phyloP scores from a whole-genome alignment of 2,329 filamentous ascomycete genomes.

The Mycosphaerella sp. region DNA sequence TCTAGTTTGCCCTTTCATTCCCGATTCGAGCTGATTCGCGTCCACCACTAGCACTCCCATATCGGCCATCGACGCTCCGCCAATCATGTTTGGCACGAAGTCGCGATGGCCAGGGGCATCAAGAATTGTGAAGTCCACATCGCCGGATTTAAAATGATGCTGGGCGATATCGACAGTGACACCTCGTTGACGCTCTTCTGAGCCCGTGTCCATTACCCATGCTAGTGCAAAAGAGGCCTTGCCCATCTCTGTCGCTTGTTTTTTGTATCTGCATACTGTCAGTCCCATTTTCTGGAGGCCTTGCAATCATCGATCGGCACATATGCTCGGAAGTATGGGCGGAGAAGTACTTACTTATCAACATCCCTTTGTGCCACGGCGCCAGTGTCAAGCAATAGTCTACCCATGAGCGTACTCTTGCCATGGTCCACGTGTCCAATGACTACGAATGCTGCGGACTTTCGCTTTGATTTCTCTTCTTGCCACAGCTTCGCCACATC shows the following conservation, averaged over 20 bases:
- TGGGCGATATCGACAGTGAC: constrained; percentile 97
- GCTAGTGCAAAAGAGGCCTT: constrained; percentile 95
- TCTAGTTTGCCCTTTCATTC: constrained; percentile 85
- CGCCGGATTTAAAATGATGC: constrained; percentile 86
- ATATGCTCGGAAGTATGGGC: too few relatives aligned
- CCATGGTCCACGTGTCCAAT: constrained; percentile 92
- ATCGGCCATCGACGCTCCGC: constrained; percentile 89
- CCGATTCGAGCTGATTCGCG: constrained; percentile 89
- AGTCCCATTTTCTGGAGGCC: not conserved
- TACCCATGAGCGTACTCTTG: constrained; percentile 95
- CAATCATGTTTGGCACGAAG: constrained; percentile 99
- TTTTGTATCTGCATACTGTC: constrained; percentile 34
- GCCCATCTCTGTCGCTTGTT: constrained; percentile 83
- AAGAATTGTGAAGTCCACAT: constrained; percentile 82
- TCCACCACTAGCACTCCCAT: constrained; percentile 94
- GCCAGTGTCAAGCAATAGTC: constrained; percentile 81
- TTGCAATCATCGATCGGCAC: not conserved
- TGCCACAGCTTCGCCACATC: constrained; percentile 52
- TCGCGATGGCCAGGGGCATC: constrained; percentile 93
- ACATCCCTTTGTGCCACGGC: constrained; percentile 83
- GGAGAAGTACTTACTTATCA: constrained; percentile 51
- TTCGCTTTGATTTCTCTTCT: constrained; percentile 21
- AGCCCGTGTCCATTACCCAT: constrained; percentile 91
- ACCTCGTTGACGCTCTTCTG: constrained; percentile 80
- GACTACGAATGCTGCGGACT: constrained; percentile 30